A percentile compares a stretch with the other conserved stretches of the same genome.
phyloP scores from a whole-genome alignment of 2,329 filamentous ascomycete species.

The Phoma sp. region DNA sequence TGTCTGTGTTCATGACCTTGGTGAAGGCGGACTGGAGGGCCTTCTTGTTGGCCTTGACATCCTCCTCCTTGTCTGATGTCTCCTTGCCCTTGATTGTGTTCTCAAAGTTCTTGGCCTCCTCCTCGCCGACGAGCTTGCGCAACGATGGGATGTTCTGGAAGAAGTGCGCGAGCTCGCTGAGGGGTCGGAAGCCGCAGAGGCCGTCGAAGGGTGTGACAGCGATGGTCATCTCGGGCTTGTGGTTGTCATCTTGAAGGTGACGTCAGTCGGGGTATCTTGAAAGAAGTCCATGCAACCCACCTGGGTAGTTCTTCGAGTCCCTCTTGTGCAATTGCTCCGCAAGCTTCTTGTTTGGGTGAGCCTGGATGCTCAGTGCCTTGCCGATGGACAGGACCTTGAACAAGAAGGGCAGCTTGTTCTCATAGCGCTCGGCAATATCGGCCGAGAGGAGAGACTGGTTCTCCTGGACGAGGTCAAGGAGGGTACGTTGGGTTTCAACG shows the following conservation, averaged over 20 bases:
- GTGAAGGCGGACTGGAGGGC: constrained; percentile 78
- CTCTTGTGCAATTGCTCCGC: constrained; percentile 85
- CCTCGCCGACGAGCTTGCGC: constrained; percentile 57
- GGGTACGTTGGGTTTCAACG: constrained; percentile 78
- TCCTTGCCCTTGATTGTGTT: constrained; percentile 61
- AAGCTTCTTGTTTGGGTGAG: constrained; percentile 93
- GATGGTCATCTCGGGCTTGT: constrained; percentile 99
- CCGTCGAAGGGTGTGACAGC: constrained; percentile 96
- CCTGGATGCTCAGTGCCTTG: constrained; percentile 96
- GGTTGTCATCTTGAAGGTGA: constrained; percentile 79
- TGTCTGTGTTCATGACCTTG: constrained; percentile 78
- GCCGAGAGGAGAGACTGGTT: constrained; percentile 83
- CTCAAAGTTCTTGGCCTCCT: constrained; percentile 56
- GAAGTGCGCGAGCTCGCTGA: constrained; percentile 87
- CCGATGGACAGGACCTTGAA: constrained; percentile 97
- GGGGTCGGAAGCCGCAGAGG: constrained; percentile 90
- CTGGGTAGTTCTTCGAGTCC: constrained; percentile 92
- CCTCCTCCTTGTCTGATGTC: constrained; percentile 55
- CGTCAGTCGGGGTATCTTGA: constrained; percentile 13
- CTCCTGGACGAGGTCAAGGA: constrained; percentile 86
- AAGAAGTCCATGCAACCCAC: constrained; percentile 41
- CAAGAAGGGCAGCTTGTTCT: constrained; percentile 86
- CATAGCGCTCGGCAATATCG: constrained; percentile 77
- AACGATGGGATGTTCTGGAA: constrained; percentile 68
- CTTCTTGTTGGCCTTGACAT: constrained; percentile 71